Conservation (phyloP, 352 stramenopile species). For the Pseudoperonospora humuli region DNA sequence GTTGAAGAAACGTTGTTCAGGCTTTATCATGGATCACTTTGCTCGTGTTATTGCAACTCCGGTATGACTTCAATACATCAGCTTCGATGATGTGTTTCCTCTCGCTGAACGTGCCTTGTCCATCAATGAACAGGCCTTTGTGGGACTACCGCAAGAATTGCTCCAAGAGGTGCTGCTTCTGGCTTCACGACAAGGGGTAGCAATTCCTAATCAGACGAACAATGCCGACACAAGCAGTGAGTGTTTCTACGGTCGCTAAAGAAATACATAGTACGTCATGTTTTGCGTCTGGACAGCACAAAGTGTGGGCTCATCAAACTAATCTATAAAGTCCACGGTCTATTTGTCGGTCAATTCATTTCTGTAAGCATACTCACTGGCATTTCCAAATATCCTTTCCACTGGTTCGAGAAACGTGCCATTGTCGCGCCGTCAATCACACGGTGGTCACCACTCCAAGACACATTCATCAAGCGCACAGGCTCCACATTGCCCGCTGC, state of each 20-base stretch:
- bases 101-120: neutral
- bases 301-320: neutral
- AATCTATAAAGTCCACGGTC: neutral
- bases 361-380: slow-evolving; percentile 89
- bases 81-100: neutral
- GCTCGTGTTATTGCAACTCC: slow-evolving; percentile 60
- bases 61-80: slow-evolving; percentile 17
- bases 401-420: slow-evolving; percentile 95
- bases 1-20: slow-evolving; percentile 75
- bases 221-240: neutral
- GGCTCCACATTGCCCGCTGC: slow-evolving; percentile 77
- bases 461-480: slow-evolving; percentile 92
- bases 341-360: slow-evolving; percentile 56
- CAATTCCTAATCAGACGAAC: slow-evolving; percentile 55
- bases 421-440: slow-evolving; percentile 98
- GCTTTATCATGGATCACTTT: slow-evolving; percentile 80
- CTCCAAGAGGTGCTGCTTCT: slow-evolving; percentile 69
- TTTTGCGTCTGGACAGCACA: neutral
- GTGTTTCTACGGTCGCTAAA: no score
- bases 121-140: slow-evolving; percentile 36
- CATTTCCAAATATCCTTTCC: slow-evolving; percentile 94
- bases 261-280: no score
- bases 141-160: slow-evolving; percentile 43
- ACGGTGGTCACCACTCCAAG: slow-evolving; percentile 96
- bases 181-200: slow-evolving; percentile 55